Conservation (phyloP, 2,329 filamentous ascomycete species). For the Pseudopithomyces maydicus region DNA sequence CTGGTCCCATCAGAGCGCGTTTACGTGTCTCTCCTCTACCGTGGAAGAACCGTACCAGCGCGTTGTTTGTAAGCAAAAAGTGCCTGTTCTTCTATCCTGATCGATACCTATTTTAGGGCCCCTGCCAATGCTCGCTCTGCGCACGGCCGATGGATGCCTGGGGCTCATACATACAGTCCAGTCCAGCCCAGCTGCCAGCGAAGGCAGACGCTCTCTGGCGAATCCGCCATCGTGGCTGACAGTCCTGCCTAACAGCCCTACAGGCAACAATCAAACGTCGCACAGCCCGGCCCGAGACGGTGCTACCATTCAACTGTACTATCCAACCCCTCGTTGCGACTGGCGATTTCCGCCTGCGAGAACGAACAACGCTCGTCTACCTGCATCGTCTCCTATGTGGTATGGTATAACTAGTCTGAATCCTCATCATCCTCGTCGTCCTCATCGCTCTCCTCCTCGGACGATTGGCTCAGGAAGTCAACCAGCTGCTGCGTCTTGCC, state of each 20-base stretch:
- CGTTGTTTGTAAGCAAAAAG: no score
- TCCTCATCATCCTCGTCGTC: constrained; percentile 56
- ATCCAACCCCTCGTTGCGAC: neutral
- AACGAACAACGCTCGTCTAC: neutral
- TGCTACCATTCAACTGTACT: neutral
- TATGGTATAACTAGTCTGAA: constrained; percentile 25
- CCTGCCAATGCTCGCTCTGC: no score
- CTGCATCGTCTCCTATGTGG: neutral
- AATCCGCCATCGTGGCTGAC: neutral
- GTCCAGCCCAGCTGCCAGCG: neutral
- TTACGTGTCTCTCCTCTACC: no score
- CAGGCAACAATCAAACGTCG: neutral
- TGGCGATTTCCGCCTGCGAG: neutral
- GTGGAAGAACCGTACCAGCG: no score
- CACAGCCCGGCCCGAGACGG: neutral
- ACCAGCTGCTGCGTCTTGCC: constrained; percentile 78
- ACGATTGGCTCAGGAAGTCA: constrained; percentile 78
- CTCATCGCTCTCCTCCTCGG: constrained; percentile 71
- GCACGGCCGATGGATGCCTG: neutral
- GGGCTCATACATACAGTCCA: neutral
- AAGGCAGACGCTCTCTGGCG: neutral
- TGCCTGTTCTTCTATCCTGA: no score
- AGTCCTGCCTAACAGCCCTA: neutral
- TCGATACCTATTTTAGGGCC: no score
- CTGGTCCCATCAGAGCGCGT: no score